phyloP scores from a whole-genome alignment of 2,329 filamentous ascomycete genomes.

The Trichoderma koningii region DNA sequence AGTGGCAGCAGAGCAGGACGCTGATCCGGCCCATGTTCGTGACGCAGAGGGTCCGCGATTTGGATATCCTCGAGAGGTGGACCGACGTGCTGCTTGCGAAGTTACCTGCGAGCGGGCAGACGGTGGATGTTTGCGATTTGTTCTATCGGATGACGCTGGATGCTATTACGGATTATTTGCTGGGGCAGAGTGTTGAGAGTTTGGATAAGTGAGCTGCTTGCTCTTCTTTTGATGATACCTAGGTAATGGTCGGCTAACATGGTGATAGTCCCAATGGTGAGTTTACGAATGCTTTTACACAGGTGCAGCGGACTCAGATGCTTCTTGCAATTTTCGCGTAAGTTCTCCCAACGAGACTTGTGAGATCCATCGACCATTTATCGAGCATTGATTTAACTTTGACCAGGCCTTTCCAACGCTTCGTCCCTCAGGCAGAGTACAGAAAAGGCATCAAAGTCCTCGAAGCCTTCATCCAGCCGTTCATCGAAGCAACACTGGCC shows the following conservation, averaged over 20 bases:
- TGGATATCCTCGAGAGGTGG: slow-evolving; percentile 70
- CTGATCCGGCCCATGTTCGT: slow-evolving; percentile 86
- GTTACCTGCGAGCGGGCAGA: slow-evolving; percentile 48
- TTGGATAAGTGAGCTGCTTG: slow-evolving; percentile 19
- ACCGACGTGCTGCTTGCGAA: slow-evolving; percentile 27
- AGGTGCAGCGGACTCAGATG: slow-evolving; percentile 72
- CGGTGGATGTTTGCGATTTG: slow-evolving; percentile 71
- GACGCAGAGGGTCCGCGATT: slow-evolving; percentile 77
- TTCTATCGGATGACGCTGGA: slow-evolving; percentile 85
- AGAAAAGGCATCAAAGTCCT: slow-evolving; percentile 65
- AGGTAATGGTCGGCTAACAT: neutral
- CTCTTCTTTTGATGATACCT: neutral
- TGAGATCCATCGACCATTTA: too few relatives aligned
- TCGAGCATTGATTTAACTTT: slow-evolving; percentile 42
- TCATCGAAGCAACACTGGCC: slow-evolving; percentile 72
- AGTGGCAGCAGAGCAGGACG: slow-evolving; percentile 77
- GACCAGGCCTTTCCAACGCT: slow-evolving; percentile 61
- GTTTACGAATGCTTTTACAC: slow-evolving; percentile 81
- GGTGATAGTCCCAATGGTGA: slow-evolving; percentile 56
- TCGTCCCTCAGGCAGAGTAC: slow-evolving; percentile 69
- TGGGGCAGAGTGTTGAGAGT: slow-evolving; percentile 53
- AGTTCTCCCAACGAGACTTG: neutral
- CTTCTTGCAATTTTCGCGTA: slow-evolving; percentile 31
- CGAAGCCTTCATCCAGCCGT: slow-evolving; percentile 75
- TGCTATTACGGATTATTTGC: slow-evolving; percentile 80